These are phyloP conservation scores for Laguncularia racemosa DNA, from an alignment of 345 rosid species.

Conservation along the genomic window DNA sequence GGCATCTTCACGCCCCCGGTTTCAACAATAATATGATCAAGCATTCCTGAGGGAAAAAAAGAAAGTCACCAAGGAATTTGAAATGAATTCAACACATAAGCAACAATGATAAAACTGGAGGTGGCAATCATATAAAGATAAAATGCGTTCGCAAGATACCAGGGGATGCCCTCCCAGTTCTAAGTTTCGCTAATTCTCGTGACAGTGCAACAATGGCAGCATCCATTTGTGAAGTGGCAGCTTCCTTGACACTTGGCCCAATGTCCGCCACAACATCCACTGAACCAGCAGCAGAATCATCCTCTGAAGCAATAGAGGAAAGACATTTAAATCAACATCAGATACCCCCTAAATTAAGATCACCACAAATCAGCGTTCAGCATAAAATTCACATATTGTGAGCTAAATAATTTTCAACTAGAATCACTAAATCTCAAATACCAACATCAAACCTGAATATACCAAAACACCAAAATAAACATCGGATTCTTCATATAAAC, in stretches of 20 bases:
- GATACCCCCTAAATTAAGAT: not conserved
- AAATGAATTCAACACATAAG: not conserved
- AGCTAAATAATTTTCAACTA: too few relatives aligned
- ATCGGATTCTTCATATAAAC: too few relatives aligned
- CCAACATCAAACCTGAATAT: too few relatives aligned
- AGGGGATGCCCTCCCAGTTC: slow-evolving; percentile 88
- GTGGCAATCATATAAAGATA: too few relatives aligned
- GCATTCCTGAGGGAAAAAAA: slow-evolving; percentile 54
- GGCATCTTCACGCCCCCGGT: slow-evolving; percentile 69
- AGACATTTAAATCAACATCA: not conserved
- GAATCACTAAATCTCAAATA: too few relatives aligned
- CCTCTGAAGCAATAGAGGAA: slow-evolving; percentile 36
- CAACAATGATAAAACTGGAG: not conserved
- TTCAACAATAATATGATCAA: slow-evolving; percentile 91
- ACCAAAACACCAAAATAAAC: too few relatives aligned
- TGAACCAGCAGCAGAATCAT: slow-evolving; percentile 49
- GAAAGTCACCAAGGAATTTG: slow-evolving; percentile 2
- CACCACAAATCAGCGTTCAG: too few relatives aligned
- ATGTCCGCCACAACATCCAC: slow-evolving; percentile 48
- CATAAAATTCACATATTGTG: too few relatives aligned
- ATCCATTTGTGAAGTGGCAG: slow-evolving; percentile 76
- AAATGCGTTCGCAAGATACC: slow-evolving; percentile 23
- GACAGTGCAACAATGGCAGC: slow-evolving; percentile 75
- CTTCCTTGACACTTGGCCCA: slow-evolving; percentile 60
- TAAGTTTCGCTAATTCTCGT: slow-evolving; percentile 63